Evolutionary conservation across 306 rosid genomes (phyloP).

Genomic region (Vachellia pachyceras): DNA sequence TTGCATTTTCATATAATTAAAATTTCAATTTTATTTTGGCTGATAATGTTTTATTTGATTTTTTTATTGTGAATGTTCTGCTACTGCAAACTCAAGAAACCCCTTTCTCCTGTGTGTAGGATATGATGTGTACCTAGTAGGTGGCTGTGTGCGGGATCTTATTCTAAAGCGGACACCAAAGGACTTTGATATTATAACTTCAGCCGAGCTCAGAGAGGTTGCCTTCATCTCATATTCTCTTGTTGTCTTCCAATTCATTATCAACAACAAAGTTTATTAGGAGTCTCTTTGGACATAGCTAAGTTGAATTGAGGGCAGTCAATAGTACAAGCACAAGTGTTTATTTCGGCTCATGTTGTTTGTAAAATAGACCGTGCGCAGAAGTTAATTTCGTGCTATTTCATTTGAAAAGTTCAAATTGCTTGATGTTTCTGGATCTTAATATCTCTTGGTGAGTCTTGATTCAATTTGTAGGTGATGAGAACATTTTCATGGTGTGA

Average conservation of each 20-base stretch:
- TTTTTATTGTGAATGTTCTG: constrained; percentile 3
- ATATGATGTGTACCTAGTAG: constrained; percentile 57
- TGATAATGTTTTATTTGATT: constrained; percentile 5
- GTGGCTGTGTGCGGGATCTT: constrained; percentile 61
- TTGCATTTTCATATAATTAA: neutral
- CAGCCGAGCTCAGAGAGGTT: constrained; percentile 88
- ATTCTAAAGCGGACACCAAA: constrained; percentile 54
- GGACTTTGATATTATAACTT: constrained; percentile 66
- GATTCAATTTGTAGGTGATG: constrained; percentile 60
- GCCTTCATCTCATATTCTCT: constrained; percentile 34
- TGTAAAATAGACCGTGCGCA: neutral
- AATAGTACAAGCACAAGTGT: constrained; percentile 10
- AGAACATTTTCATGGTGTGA: constrained; percentile 85
- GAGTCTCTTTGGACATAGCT: neutral
- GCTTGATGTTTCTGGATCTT: constrained; percentile 29
- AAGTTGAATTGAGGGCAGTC: neutral
- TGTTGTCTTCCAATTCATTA: constrained; percentile 28
- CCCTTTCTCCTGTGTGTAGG: constrained; percentile 42
- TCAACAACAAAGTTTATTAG: constrained; percentile 5
- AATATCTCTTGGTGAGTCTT: constrained; percentile 34
- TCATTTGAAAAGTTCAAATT: constrained; percentile 24
- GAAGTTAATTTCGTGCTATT: constrained; percentile 18
- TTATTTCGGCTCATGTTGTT: constrained; percentile 8
- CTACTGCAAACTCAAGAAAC: constrained; percentile 10
- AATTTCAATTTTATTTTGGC: neutral